phyloP scores from a whole-genome alignment of 2,329 filamentous ascomycete genomes.

The Catunica adiposa region DNA sequence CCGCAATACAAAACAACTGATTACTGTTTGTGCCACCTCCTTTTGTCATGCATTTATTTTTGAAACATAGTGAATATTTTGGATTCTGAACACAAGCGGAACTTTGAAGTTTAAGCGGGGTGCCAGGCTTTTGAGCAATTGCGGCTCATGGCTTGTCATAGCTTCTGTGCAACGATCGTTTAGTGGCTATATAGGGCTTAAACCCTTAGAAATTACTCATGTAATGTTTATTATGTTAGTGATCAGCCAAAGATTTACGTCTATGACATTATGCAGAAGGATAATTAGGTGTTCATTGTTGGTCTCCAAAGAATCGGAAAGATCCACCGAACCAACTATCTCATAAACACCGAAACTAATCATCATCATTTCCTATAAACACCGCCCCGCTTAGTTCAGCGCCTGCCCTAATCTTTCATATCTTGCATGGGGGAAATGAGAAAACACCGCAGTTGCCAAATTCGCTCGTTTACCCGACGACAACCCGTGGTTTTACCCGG shows the following conservation, averaged over 20 bases:
- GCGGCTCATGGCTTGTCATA: neutral
- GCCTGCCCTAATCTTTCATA: too few relatives aligned
- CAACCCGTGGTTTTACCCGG: neutral
- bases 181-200: neutral
- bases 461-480: neutral
- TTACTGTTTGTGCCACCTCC: conserved; percentile 7
- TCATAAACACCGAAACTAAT: too few relatives aligned
- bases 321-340: too few relatives aligned
- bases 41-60: conserved; percentile 5
- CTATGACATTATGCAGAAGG: neutral
- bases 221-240: too few relatives aligned
- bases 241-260: neutral
- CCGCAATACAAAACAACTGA: neutral
- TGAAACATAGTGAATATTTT: neutral
- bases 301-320: neutral
- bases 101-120: neutral
- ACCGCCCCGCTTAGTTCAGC: too few relatives aligned
- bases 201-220: neutral
- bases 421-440: too few relatives aligned
- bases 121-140: neutral
- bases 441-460: too few relatives aligned
- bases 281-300: neutral
- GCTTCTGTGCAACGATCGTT: neutral
- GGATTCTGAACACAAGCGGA: neutral
- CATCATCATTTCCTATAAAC: too few relatives aligned